These are phyloP conservation scores for Baeospora myosura DNA, from an alignment of 1,284 basidiomycete species.

Conservation along the genomic window DNA sequence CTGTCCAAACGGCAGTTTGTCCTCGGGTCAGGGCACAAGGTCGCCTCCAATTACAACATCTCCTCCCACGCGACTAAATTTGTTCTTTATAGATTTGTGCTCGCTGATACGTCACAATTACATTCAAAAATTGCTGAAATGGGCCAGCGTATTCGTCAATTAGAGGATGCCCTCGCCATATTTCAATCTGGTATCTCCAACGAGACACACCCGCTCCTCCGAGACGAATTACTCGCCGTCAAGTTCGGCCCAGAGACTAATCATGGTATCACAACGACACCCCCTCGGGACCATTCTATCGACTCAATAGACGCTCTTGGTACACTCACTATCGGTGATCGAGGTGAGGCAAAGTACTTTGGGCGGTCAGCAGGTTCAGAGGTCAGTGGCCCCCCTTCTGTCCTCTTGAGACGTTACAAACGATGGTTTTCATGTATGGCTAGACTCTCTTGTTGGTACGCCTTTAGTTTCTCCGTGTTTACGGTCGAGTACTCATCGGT, in stretches of 20 bases:
- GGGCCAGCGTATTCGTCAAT: slow-evolving; percentile 64
- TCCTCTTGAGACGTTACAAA: not conserved
- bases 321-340: not conserved
- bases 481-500: too few species aligned
- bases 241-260: slow-evolving; percentile 52
- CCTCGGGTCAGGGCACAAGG: slow-evolving; percentile 24
- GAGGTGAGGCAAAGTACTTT: slow-evolving; percentile 4
- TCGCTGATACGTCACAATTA: slow-evolving; percentile 64
- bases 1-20: slow-evolving; percentile 52
- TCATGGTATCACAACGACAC: slow-evolving; percentile 23
- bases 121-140: slow-evolving; percentile 65
- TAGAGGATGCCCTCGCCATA: slow-evolving; percentile 64
- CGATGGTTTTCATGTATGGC: not conserved
- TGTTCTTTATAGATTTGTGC: slow-evolving; percentile 45
- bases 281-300: slow-evolving; percentile 22
- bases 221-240: slow-evolving; percentile 51
- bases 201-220: slow-evolving; percentile 57
- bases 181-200: slow-evolving; percentile 51
- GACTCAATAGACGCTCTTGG: slow-evolving; percentile 21
- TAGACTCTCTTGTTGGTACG: too few species aligned
- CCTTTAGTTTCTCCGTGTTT: too few species aligned
- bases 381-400: not conserved
- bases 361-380: slow-evolving; percentile 1
- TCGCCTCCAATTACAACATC: not conserved
- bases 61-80: not conserved